Evolutionary conservation across 495 filamentous ascomycete genomes (phyloP).

Genomic region (Oidiodendron maius): DNA sequence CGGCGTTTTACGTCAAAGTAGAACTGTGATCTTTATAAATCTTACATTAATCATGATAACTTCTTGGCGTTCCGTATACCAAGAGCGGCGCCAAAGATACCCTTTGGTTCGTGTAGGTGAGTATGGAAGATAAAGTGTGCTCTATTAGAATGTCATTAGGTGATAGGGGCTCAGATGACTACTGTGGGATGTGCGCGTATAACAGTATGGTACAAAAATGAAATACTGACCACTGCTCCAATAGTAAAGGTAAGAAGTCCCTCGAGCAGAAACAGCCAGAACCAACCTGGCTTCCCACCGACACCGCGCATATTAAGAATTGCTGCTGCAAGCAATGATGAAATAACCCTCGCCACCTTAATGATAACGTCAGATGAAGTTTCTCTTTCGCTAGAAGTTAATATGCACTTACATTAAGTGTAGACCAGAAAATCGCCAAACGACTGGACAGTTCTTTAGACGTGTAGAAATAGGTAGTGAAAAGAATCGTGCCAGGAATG

Average conservation of each 20-base stretch:
- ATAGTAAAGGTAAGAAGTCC: conserved; percentile 29
- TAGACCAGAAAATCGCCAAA: conserved; percentile 49
- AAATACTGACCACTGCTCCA: conserved; percentile 21
- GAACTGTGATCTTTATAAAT: background rate
- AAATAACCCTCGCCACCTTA: conserved; percentile 44
- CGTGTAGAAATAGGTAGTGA: conserved; percentile 49
- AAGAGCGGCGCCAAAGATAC: conserved; percentile 39
- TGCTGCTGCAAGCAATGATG: conserved; percentile 45
- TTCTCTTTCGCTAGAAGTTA: no score
- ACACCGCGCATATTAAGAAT: conserved; percentile 45
- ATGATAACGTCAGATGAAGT: no score
- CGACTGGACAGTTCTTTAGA: conserved; percentile 42
- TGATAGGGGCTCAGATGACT: background rate
- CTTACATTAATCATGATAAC: conserved; percentile 39
- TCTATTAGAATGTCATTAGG: conserved; percentile 8
- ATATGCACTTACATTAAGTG: no score
- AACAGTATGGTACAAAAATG: no score
- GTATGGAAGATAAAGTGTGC: conserved; percentile 31
- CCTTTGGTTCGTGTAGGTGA: conserved; percentile 48
- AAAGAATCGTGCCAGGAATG: conserved; percentile 29
- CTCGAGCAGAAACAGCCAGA: conserved; percentile 53
- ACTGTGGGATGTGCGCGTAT: no score
- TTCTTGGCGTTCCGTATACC: conserved; percentile 48
- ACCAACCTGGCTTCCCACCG: conserved; percentile 48
- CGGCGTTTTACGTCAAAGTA: no score